Evolutionary conservation across 768 basidiomycete species (phyloP), one percentile per base, ranked within the genome.

Genomic region (Lactarius evosmus): DNA sequence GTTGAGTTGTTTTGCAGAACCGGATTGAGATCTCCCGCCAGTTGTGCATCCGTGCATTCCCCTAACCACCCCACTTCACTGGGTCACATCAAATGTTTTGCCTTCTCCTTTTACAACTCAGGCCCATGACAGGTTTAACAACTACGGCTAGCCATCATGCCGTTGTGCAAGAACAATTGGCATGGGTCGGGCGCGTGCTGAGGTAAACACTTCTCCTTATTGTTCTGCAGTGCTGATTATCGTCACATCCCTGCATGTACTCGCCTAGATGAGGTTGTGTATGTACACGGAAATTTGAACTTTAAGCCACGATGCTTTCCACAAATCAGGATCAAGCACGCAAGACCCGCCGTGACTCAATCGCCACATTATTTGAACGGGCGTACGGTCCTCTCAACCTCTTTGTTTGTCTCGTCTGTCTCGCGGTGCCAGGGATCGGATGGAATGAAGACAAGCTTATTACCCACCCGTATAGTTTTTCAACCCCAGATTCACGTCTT

Each of bases 191-290:
- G 66, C 63, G 41, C 54, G 25, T 66, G 57, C 57, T 65, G 66
- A 60, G 52, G 58, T 65, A 65, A 64, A 59, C 49, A 4, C 66
- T 65, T 60, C 66, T 60, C 36, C 62, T 67, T 67, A 67, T 67
- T 67, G 66, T 67, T 59, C 36, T 66, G 12, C 58, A 36, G 29
- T 67, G 41, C 56, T 34, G 53, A 50, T 41, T n/a, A 59, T 33
- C 34, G 63, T 55, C 54, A 34, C 19, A 17, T 22, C 19, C 27
- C 32, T 38, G 30, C 34, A 25, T n/a, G 36, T 25, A 25, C 16
- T 22, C 40, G 16, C 54, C 55, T 53, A 33, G 54, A 54, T 40
- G 34, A 27, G n/a, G 51, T 27, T 27, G 38, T 16, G 12, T 40
- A 44, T 11, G 34, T 32, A 4, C 33, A 46, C 19, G 55, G 36